Base-by-base conservation (phyloP, 2,329 filamentous ascomycete species). In the Dactylellina cionopaga region DNA sequence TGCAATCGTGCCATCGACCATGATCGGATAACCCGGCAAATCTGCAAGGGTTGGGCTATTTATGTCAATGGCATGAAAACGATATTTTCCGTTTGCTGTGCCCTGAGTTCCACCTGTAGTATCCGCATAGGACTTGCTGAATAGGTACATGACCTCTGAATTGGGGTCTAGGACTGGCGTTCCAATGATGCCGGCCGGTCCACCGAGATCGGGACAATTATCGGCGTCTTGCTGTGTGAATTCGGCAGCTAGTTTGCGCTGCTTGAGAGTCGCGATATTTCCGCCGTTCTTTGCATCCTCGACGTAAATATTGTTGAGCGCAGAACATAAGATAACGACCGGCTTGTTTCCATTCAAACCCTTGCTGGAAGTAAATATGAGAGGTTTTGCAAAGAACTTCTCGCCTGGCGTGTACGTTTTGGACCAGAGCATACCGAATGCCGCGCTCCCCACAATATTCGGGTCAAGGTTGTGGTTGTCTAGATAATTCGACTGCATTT, bases 81-180 rank as follows among this genome's bases (percentile, higher is more conserved):
- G 74, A 74, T 79, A 79, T n/a, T 75, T 76, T 29, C 77, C 78
- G 77, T 69, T 56, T 31, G 77, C 73, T 5, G 68, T 72, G 15
- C 68, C 68, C 22, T 64, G 51, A 46, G 68, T 72, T 25, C 15
- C 59, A 33, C 68, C 68, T 51, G 19, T 54, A 37, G 47, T 59
- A 29, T 72, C 78, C 66, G 76, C 76, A 51, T 83, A 83, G 0
- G 81, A 82, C 77, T 83, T 83, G 51, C 82, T 77, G 0, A 81
- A 82, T 6, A 83, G 74, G 60, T 84, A 84, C 33, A 82, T 79
- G 0, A 81, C 84, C 52, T 83, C 81, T 0, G 82, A 82, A 1
- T 76, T 76, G 0, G 82, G 81, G 56, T 84, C 83, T 11, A 84
- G 82, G 3, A 83, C 80, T 33, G 82, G 82, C 0, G 83, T 84